phyloP scores from a whole-genome alignment of 306 rosid species.

The Luffa acutangula region DNA sequence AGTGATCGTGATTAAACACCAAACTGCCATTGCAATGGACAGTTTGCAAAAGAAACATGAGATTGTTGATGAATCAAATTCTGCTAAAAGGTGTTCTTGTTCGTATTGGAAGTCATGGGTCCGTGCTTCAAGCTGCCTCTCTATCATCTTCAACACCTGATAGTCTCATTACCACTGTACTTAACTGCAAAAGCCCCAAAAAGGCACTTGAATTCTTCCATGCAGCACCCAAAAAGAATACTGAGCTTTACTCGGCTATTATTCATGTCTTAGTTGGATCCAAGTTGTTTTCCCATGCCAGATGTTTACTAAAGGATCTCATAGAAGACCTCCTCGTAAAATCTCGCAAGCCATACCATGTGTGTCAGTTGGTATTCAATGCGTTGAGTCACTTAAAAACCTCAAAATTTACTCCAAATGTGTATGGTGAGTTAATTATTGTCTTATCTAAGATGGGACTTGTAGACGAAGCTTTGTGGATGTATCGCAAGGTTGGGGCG shows the following conservation, averaged over 20 bases:
- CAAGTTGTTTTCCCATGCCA: constrained; percentile 25
- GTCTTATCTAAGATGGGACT: constrained; percentile 33
- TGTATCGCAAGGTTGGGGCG: constrained; percentile 12
- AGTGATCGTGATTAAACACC: neutral
- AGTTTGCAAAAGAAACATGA: neutral
- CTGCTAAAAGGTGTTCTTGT: neutral
- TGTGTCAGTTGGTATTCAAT: constrained; percentile 25
- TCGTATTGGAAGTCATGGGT: neutral
- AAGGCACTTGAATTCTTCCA: constrained; percentile 32
- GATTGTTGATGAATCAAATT: neutral
- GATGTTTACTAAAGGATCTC: constrained; percentile 38
- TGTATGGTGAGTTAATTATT: constrained; percentile 31
- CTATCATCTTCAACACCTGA: constrained; percentile 1
- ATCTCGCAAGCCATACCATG: constrained; percentile 25
- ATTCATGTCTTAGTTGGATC: constrained; percentile 31
- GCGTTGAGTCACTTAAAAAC: constrained; percentile 22
- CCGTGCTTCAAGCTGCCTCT: neutral
- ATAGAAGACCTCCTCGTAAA: constrained; percentile 21
- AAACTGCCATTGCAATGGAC: neutral
- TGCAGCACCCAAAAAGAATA: constrained; percentile 8
- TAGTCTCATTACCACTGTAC: constrained; percentile 17
- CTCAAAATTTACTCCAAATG: constrained; percentile 24
- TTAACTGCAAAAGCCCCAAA: constrained; percentile 17
- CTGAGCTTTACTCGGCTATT: constrained; percentile 26
- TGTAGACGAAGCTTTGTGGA: constrained; percentile 50